phyloP scores from a whole-genome alignment of 768 basidiomycete species.

The Russula sp. region DNA sequence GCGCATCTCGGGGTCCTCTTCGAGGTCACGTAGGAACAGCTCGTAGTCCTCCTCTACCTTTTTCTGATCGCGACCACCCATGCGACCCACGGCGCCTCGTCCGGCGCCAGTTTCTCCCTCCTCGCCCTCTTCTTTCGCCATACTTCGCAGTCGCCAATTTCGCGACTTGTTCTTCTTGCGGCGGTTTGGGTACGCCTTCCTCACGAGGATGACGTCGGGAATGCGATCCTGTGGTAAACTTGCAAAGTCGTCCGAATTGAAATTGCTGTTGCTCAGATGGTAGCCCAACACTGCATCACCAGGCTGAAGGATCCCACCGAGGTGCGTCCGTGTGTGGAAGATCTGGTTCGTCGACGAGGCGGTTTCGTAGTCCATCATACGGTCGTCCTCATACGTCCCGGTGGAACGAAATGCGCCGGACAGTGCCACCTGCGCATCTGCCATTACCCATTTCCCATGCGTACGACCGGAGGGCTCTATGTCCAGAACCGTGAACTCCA shows the following conservation, averaged over 20 bases:
- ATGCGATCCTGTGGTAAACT: conserved; percentile 57
- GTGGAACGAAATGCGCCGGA: conserved; percentile 70
- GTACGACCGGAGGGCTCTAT: conserved; percentile 75
- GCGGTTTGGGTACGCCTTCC: conserved; percentile 92
- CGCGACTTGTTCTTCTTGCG: conserved; percentile 85
- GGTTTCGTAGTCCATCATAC: conserved; percentile 55
- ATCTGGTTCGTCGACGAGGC: conserved; percentile 64
- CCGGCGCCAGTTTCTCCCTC: conserved; percentile 73
- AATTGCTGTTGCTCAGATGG: conserved; percentile 83
- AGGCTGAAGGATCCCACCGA: conserved; percentile 89
- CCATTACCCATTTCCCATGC: conserved; percentile 76
- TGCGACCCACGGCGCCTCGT: conserved; percentile 81
- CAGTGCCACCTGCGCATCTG: conserved; percentile 86
- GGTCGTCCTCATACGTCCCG: conserved; percentile 34
- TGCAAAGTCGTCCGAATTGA: conserved; percentile 85
- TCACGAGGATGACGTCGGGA: conserved; percentile 89
- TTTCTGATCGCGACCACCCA: conserved; percentile 84
- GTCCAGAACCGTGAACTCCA: conserved; percentile 94
- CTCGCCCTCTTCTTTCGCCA: conserved; percentile 87
- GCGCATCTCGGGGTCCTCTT: conserved; percentile 92
- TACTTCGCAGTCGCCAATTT: conserved; percentile 84
- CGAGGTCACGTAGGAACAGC: conserved; percentile 86
- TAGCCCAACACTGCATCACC: conserved; percentile 93
- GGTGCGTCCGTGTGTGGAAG: conserved; percentile 93
- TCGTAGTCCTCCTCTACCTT: conserved; percentile 98